Evolutionary conservation across 1,139 yeast genomes (phyloP), one percentile per base, ranked within the genome.

Genomic region (Suhomyces taliae): DNA sequence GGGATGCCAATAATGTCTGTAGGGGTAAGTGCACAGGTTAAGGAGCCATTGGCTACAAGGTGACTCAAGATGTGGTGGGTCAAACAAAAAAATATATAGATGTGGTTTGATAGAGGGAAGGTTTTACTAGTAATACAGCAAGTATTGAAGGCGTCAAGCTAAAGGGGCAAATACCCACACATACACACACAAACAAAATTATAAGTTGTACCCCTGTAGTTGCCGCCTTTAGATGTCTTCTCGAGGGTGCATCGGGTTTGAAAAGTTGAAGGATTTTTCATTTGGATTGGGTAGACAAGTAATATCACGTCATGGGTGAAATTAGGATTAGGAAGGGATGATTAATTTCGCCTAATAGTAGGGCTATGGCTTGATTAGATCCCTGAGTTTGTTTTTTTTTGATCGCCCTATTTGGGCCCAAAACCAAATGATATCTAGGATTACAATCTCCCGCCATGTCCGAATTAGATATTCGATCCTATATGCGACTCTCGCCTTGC

Each of bases 1-100:
- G 46, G 41, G 39, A 33, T 36, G 43, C 40, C 35, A 34, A 27
- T 32, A 32, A 39, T 39, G 39, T 44, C 29, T 44, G 43, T 44
- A 43, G 36, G 40, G 39, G 45, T 11, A 41, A 10, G 37, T 36
- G 45, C 45, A 35, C 7, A 10, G 35, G 46, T 39, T 39, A 36
- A 29, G 35, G 14, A 19, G 42, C 46, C 15, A 7, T 36, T 24
- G 37, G 37, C 15, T 2, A 36, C 31, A 26, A 29, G 32, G 11
- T 29, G 32, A 29, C 32, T 29, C 32, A 29, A 29, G n/a, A 29
- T 9, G n/a, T 29, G 24, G 32, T 29, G 32, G 32, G n/a, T 29
- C 9, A 29, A 29, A 29, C 3, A 29, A 29, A 14, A 14, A 29
- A 29, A 29, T 2, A 11, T 29, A 11, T 29, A 11, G 32, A 29